These are phyloP conservation scores for Camelina neglecta DNA, from an alignment of 345 rosid species.

Conservation along the genomic window DNA sequence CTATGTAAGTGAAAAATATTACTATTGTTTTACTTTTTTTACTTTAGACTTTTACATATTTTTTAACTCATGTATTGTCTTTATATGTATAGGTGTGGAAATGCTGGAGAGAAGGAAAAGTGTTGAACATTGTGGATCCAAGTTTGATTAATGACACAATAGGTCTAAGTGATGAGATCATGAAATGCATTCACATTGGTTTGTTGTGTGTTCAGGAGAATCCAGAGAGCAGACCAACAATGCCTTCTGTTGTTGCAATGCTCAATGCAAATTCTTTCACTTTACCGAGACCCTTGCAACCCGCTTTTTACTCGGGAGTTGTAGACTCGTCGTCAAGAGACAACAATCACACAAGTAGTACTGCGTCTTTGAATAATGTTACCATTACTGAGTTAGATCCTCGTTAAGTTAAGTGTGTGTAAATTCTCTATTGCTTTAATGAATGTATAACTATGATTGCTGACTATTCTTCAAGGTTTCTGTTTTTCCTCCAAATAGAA, in stretches of 20 bases:
- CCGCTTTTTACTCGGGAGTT: neutral
- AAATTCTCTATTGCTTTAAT: neutral
- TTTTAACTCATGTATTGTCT: neutral
- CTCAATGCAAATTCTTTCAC: slow-evolving; percentile 28
- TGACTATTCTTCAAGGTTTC: neutral
- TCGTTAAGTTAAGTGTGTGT: neutral
- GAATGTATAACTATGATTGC: neutral
- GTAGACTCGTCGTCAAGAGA: neutral
- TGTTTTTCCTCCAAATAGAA: neutral
- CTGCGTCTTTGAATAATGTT: neutral
- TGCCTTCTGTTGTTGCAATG: slow-evolving; percentile 37
- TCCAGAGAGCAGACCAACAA: slow-evolving; percentile 38
- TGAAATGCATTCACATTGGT: slow-evolving; percentile 33
- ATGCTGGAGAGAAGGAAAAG: slow-evolving; percentile 27
- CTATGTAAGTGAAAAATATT: slow-evolving; percentile 28
- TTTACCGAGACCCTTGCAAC: neutral
- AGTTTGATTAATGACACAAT: slow-evolving; percentile 16
- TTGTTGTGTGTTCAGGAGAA: slow-evolving; percentile 38
- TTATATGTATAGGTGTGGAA: slow-evolving; percentile 28
- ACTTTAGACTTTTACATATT: neutral
- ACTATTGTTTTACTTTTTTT: neutral
- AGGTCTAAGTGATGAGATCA: slow-evolving; percentile 29
- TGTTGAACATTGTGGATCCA: slow-evolving; percentile 25
- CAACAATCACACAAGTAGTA: neutral
- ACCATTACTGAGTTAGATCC: neutral